Conservation (phyloP, 176 grass and related monocot genomes). For the Zizania latifolia region DNA sequence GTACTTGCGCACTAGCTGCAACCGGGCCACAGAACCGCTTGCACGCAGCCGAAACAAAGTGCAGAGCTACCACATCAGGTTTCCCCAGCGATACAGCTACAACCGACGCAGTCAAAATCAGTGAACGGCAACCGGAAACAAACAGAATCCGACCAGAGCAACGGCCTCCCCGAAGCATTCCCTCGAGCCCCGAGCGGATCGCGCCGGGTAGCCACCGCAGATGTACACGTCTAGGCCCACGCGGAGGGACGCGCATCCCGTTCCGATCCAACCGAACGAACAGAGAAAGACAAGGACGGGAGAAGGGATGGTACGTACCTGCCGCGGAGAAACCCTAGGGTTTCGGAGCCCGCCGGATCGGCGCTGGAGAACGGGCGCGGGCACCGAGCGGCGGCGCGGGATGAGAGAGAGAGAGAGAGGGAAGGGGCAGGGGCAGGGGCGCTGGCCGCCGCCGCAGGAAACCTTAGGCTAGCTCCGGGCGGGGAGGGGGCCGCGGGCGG, state of each 20-base stretch:
- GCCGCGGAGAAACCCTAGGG: slow-evolving; percentile 25
- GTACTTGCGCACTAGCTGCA: background rate
- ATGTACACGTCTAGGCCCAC: slow-evolving; percentile 15
- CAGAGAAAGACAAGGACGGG: background rate
- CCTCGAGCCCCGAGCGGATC: background rate
- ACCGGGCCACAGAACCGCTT: background rate
- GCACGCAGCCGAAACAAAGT: background rate
- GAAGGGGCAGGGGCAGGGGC: too few species aligned
- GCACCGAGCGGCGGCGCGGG: too few species aligned
- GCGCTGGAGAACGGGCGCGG: background rate
- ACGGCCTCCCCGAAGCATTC: background rate
- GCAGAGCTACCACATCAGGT: background rate
- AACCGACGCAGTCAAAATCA: background rate
- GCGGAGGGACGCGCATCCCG: background rate
- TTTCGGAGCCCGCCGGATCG: slow-evolving; percentile 18
- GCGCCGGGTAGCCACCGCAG: background rate
- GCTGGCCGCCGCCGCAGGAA: background rate
- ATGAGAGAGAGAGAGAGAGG: background rate
- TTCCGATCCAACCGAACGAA: background rate
- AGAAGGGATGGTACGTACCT: slow-evolving; percentile 19
- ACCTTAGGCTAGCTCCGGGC: background rate
- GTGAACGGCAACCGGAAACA: background rate
- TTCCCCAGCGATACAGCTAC: background rate
- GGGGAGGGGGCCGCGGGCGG: background rate
- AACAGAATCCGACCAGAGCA: background rate